Evolutionary conservation across 345 rosid species (phyloP), one percentile per base, ranked within the genome.

Genomic region (Sonneratia caseolaris): DNA sequence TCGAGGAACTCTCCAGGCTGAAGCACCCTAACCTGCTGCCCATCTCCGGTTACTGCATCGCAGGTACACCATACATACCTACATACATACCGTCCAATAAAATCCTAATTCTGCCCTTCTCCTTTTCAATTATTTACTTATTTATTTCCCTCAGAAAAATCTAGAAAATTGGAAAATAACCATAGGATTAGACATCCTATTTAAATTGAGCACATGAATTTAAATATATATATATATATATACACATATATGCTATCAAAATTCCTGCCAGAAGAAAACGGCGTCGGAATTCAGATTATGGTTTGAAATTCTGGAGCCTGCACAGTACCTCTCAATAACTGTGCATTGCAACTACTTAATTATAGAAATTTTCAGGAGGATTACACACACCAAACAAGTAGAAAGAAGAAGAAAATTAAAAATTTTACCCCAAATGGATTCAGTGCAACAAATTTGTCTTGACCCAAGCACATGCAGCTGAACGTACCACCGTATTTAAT

Each of bases 11-110:
- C 0, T 85, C 95, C 18, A 81, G 86, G 85, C 91, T 90, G 61
- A 87, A 91, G 70, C 98, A 94, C 79, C 97, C 93, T 1, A 94
- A 90, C 70, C 87, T 94, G 47, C 70, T 91, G 64, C 85, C 93
- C n/a, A 85, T 91, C 76, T 77, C 88, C 70, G 98, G 98, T 73
- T 94, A 88, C 81, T 94, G 98, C 81, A 90, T 94, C 68, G 98
- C 97, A 82, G 98, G 98, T 91, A 82, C 14, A 1, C 32, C 32
- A 27, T 27, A 27, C 59, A 3, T 11, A 11, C 59, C 0, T 11
- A 11, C 32, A 27, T 27, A 27, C 32, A 27, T 27, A 27, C 59
- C 59, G 11, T 7, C 49, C 74, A 47, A 13, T 8, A 9, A 5
- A 65, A 38, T 18, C 21, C 68, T 35, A 32, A 27, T 10, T 65